Evolutionary conservation across 2,329 filamentous ascomycete species (phyloP), one percentile per base, ranked within the genome.

Genomic region (Didymellaceae sp.): DNA sequence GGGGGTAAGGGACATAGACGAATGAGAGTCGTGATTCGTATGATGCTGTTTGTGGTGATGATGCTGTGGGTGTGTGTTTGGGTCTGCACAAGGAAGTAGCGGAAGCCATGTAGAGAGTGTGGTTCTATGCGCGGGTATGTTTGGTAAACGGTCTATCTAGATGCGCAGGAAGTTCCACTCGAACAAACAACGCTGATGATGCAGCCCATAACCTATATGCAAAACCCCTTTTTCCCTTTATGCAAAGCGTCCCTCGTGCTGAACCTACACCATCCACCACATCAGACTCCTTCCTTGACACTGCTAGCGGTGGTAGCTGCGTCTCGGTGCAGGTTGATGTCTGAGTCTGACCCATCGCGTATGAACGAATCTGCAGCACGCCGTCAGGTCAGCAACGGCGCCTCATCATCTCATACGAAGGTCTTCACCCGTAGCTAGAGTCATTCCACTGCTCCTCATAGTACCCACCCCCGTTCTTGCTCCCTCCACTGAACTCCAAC

Each of bases 401-500:
- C n/a, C 4, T 24, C 20, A 14, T 13, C 3, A 21, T 9, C 4
- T 8, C 13, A 1, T 25, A 20, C 7, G 11, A 45, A 14, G 8
- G 30, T 45, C 45, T 62, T 71, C 67, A 72, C 56, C 63, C 62
- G 46, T 70, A 72, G 46, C 58, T 67, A 30, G 63, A 57, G 43
- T 71, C 67, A 14, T 70, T 64, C 70, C 70, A 73, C 22, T 63
- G 57, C 22, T 70, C 65, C 14, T 67, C 62, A 20, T 71, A 72
- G 7, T 65, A 41, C 18, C 54, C 59, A 14, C 62, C 58, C 14
- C 62, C 58, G 10, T 66, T 65, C 31, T 66, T 72, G 46, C 67
- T 70, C 10, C 66, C 65, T 3, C 76, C 75, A 25, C 67, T 73
- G 4, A 83, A 78, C 68, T 97, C 93, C 38, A 99, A 80, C 77